Conservation (phyloP, 2,329 filamentous ascomycete species). For the Boeremia lycopersici region DNA sequence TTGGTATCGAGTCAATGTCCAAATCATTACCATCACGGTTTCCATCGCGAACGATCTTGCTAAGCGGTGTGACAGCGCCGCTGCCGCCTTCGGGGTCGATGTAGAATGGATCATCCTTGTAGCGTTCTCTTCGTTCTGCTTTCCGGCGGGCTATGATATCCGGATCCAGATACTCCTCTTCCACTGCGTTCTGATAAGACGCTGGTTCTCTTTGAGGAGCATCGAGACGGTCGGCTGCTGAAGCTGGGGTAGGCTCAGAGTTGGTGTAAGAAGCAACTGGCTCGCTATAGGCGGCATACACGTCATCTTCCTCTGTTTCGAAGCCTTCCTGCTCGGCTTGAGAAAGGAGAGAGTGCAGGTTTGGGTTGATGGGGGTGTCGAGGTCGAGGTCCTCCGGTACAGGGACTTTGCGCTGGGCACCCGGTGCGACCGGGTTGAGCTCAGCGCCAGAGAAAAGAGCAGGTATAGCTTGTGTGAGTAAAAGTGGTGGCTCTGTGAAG, state of each 20-base stretch:
- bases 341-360: slow-evolving; percentile 70
- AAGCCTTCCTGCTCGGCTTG: slow-evolving; percentile 54
- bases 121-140: slow-evolving; percentile 77
- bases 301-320: slow-evolving; percentile 51
- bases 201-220: slow-evolving; percentile 42
- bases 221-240: slow-evolving; percentile 54
- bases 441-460: slow-evolving; percentile 85
- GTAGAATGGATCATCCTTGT: slow-evolving; percentile 95
- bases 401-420: slow-evolving; percentile 86
- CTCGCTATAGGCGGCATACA: slow-evolving; percentile 55
- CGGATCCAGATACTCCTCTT: slow-evolving; percentile 67
- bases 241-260: slow-evolving; percentile 24
- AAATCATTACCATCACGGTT: slow-evolving; percentile 74
- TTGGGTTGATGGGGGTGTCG: slow-evolving; percentile 79
- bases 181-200: slow-evolving; percentile 54
- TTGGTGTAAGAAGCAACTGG: slow-evolving; percentile 39
- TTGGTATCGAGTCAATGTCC: slow-evolving; percentile 93
- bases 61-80: slow-evolving; percentile 75
- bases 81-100: slow-evolving; percentile 66
- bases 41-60: slow-evolving; percentile 70
- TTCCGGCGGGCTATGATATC: slow-evolving; percentile 76
- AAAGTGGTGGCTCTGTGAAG: slow-evolving; percentile 76
- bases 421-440: slow-evolving; percentile 84
- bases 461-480: slow-evolving; percentile 90
- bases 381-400: slow-evolving; percentile 77